Conservation (phyloP, 257 asterid species). For the Verbascum thapsus region DNA sequence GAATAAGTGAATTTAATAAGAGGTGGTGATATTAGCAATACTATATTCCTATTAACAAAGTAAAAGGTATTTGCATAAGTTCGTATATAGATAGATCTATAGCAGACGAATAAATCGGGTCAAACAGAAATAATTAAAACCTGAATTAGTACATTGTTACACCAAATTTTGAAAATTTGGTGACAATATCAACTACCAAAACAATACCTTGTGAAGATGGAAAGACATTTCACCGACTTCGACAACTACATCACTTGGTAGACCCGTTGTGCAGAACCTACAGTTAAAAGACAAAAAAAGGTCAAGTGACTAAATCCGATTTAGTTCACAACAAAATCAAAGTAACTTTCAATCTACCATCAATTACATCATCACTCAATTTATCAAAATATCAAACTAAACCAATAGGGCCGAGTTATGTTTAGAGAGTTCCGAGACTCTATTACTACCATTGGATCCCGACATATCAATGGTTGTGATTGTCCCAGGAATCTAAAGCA, state of each 20-base stretch:
- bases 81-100: too few relatives aligned
- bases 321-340: neutral
- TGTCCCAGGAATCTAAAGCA: too few relatives aligned
- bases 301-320: neutral
- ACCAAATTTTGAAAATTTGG: neutral
- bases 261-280: constrained; percentile 97
- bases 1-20: constrained; percentile 13
- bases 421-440: too few relatives aligned
- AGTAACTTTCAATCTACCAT: neutral
- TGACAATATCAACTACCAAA: neutral
- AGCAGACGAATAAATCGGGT: too few relatives aligned
- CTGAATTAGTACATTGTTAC: neutral
- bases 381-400: too few relatives aligned
- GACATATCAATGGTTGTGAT: too few relatives aligned
- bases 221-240: constrained; percentile 98
- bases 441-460: too few relatives aligned
- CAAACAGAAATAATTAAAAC: too few relatives aligned
- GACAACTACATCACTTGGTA: constrained; percentile 90
- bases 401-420: too few relatives aligned
- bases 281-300: constrained; percentile 21
- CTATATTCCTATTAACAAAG: neutral
- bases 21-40: constrained; percentile 1
- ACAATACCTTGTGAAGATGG: constrained; percentile 92
- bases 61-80: constrained; percentile 6
- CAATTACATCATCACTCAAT: too few relatives aligned